Base-by-base conservation (phyloP, 345 rosid species). In the Aegle marmelos region DNA sequence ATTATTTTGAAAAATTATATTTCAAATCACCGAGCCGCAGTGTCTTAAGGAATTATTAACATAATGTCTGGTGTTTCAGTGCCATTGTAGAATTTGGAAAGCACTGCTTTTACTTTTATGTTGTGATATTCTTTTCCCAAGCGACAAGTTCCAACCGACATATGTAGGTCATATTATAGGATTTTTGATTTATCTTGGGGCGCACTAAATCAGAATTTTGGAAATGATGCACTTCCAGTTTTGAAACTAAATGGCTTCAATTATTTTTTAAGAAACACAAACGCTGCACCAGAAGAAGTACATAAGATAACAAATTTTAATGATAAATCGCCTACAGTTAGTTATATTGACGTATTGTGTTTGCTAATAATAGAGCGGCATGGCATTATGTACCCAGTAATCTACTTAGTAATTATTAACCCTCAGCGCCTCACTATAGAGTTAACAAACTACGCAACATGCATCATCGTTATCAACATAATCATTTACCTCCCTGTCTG, bases 71-170 rank as follows among this genome's bases (percentile, higher is more conserved):
- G 50, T 13, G 17, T 11, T 45, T 45, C 13, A 27, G 64, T 59
- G 57, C 22, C 57, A 5, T 1, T 1, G 21, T 53, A 53, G 57
- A 17, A 69, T 69, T 28, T 16, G 17, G 16, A 22, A 56, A 72
- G 2, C 37, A 11, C n/a, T 31, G 53, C 3, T 1, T 1, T 72
- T 48, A 19, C 37, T 61, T 61, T 39, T 53, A 22, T 62, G 24
- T 34, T 7, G 37, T 21, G 61, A 48, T 74, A 79, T 75, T 60
- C 82, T 14, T 75, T 74, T 19, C 75, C 67, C 70, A 2, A 60
- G 48, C 37, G 41, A 33, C 75, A 69, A 69, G 71, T 79, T 57
- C 34, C 59, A 0, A 70, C 60, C 60, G 39, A 70, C 59, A 28
- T 0, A 6, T 16, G 0, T 6, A 48, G 30, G 34, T 50, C 39